Evolutionary conservation across 2,329 filamentous ascomycete species (phyloP).

Genomic region (Xylaria sp.): DNA sequence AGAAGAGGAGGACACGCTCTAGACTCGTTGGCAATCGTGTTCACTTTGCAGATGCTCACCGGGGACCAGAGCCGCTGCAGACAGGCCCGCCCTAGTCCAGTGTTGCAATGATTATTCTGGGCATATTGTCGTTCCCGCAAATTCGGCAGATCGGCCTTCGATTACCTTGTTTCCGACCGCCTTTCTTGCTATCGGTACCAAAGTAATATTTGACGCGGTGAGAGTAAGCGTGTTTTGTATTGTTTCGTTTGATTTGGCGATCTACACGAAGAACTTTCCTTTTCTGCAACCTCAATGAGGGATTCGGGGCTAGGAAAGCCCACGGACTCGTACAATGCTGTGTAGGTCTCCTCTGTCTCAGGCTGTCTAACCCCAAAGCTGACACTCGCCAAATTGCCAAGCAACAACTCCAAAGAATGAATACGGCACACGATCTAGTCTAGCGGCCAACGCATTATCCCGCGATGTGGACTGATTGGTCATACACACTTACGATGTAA

Average conservation of each 20-base stretch:
- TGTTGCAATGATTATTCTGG: constrained; percentile 26
- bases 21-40: constrained; percentile 2
- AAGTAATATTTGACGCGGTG: not conserved
- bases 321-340: constrained; percentile 8
- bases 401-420: constrained; percentile 19
- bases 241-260: constrained; percentile 16
- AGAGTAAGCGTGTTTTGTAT: constrained; percentile 6
- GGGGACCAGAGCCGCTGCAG: constrained; percentile 36
- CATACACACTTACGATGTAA: constrained; percentile 6
- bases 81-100: constrained; percentile 22
- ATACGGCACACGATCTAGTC: constrained; percentile 24
- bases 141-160: constrained; percentile 5
- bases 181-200: not conserved
- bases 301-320: not conserved
- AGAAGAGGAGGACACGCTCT: constrained; percentile 1
- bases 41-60: constrained; percentile 18
- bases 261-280: not conserved
- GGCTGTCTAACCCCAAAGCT: constrained; percentile 22
- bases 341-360: constrained; percentile 7
- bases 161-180: not conserved
- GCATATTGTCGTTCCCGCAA: constrained; percentile 7
- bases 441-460: constrained; percentile 20
- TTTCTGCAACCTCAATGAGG: not conserved
- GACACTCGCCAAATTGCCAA: constrained; percentile 13
- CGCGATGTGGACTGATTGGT: constrained; percentile 11